phyloP scores from a whole-genome alignment of 192 early-diverging fungal genomes.

The Gamsiella multidivaricata region DNA sequence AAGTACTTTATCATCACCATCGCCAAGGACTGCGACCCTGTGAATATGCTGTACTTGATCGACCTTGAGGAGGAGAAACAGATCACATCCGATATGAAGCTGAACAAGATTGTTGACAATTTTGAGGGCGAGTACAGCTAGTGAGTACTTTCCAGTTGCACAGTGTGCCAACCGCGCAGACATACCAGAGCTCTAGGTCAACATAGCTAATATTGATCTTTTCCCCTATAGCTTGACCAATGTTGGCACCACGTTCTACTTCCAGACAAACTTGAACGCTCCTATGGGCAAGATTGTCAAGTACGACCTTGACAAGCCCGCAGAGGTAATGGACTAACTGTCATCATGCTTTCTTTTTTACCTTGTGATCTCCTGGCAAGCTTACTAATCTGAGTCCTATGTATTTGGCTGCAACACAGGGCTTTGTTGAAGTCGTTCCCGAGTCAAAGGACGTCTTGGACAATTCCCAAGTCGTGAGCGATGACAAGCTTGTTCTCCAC shows the following conservation, averaged over 20 bases:
- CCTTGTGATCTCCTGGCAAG: background rate
- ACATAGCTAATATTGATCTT: too few species aligned
- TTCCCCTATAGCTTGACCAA: constrained; percentile 59
- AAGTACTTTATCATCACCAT: constrained; percentile 67
- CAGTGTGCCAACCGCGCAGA: too few species aligned
- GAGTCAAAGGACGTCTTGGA: constrained; percentile 63
- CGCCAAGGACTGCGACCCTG: constrained; percentile 57
- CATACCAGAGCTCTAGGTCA: too few species aligned
- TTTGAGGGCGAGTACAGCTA: constrained; percentile 61
- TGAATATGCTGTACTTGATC: constrained; percentile 57
- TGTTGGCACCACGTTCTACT: constrained; percentile 69
- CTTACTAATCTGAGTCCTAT: too few species aligned
- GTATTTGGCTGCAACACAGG: constrained; percentile 36
- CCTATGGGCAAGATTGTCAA: constrained; percentile 70
- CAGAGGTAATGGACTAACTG: constrained; percentile 41
- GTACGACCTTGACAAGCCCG: constrained; percentile 68
- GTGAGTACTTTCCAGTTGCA: constrained; percentile 14
- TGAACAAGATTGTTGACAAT: constrained; percentile 62
- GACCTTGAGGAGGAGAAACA: constrained; percentile 43
- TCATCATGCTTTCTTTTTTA: background rate
- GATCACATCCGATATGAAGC: constrained; percentile 33
- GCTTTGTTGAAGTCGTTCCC: constrained; percentile 70
- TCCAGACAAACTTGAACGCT: constrained; percentile 69
- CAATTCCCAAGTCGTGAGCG: constrained; percentile 54
- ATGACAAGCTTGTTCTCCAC: constrained; percentile 66